Conservation (phyloP, 495 filamentous ascomycete genomes). For the Tuber calosporum region DNA sequence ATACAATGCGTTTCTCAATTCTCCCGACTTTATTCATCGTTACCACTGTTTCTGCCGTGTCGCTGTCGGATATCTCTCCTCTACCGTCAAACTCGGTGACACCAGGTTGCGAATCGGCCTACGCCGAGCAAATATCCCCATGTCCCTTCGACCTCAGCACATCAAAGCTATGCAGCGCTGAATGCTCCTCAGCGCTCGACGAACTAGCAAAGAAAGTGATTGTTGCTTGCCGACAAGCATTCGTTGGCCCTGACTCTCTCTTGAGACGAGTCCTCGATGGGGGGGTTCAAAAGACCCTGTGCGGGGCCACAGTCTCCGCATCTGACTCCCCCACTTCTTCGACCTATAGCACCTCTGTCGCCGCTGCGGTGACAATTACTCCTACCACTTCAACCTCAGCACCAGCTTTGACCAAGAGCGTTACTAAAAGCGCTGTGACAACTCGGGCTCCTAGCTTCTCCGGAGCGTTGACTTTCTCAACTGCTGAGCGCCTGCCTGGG, state of each 20-base stretch:
- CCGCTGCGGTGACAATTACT: neutral
- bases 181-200: conserved; percentile 18
- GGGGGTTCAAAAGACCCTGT: conserved; percentile 22
- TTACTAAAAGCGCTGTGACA: neutral
- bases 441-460: conserved; percentile 8
- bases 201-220: conserved; percentile 10
- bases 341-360: neutral
- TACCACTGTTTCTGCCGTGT: conserved; percentile 16
- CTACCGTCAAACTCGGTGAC: conserved; percentile 19
- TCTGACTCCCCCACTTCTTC: conserved; percentile 1
- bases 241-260: conserved; percentile 22
- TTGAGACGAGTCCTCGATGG: conserved; percentile 26
- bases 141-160: conserved; percentile 20
- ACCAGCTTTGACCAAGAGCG: neutral
- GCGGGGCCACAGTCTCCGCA: conserved; percentile 11
- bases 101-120: conserved; percentile 23
- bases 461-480: conserved; percentile 21
- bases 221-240: conserved; percentile 28
- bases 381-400: neutral
- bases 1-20: conserved; percentile 28
- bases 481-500: neutral
- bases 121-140: conserved; percentile 14
- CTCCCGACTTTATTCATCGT: conserved; percentile 18
- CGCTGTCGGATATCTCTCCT: conserved; percentile 20
- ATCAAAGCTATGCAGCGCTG: conserved; percentile 11